These are phyloP conservation scores for Cercophora scortea DNA, from an alignment of 495 filamentous ascomycete genomes.

Conservation along the genomic window DNA sequence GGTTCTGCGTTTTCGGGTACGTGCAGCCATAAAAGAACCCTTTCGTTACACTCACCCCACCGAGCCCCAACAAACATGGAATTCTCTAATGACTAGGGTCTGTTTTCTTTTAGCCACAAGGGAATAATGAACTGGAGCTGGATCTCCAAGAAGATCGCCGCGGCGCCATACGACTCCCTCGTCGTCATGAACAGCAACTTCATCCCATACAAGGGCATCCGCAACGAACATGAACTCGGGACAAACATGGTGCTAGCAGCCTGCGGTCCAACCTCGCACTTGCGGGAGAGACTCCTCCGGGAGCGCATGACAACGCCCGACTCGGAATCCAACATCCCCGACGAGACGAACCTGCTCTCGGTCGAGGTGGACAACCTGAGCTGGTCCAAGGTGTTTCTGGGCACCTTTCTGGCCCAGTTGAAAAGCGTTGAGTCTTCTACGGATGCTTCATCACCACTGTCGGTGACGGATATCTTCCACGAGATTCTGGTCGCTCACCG, in stretches of 20 bases:
- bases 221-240: background rate
- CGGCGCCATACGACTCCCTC: background rate
- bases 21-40: background rate
- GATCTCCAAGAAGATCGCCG: background rate
- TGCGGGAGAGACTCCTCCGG: too few relatives aligned
- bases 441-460: too few relatives aligned
- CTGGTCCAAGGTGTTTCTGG: too few relatives aligned
- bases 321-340: too few relatives aligned
- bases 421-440: too few relatives aligned
- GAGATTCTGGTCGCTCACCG: too few relatives aligned
- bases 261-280: background rate
- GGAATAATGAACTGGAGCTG: background rate
- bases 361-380: too few relatives aligned
- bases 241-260: background rate
- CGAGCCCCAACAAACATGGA: background rate
- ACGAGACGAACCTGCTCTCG: too few relatives aligned
- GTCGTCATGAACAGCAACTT: background rate
- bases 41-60: background rate
- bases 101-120: background rate
- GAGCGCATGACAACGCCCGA: too few relatives aligned
- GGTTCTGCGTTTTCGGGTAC: background rate
- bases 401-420: too few relatives aligned
- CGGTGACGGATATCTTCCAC: too few relatives aligned
- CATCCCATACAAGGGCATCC: background rate
- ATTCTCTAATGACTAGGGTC: background rate